Evolutionary conservation across 306 rosid species (phyloP).

Genomic region (Pterocarpus santalinus): DNA sequence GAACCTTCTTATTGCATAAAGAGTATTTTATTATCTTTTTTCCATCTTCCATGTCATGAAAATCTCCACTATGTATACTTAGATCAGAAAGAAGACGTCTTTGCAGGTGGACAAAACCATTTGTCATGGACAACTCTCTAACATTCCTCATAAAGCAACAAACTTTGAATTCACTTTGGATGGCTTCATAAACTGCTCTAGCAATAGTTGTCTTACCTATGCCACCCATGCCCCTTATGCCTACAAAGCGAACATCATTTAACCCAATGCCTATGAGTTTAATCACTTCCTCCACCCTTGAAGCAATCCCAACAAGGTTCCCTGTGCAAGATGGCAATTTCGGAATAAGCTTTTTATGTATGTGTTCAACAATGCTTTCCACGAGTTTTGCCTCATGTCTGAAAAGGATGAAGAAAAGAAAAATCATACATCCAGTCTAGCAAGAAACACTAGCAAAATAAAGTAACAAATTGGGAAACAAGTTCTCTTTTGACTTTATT

Average conservation of each 20-base stretch:
- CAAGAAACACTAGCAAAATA: too few relatives aligned
- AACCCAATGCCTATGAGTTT: conserved; percentile 1
- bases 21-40: background rate
- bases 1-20: background rate
- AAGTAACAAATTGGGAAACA: too few relatives aligned
- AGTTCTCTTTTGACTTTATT: too few relatives aligned
- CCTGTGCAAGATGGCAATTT: conserved; percentile 25
- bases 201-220: conserved; percentile 37
- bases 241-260: conserved; percentile 37
- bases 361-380: background rate
- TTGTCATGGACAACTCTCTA: background rate
- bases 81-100: background rate
- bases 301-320: conserved; percentile 30
- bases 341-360: conserved; percentile 13
- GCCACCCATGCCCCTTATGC: conserved; percentile 46
- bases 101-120: conserved; percentile 33
- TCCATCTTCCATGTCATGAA: background rate
- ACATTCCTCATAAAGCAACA: conserved; percentile 28
- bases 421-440: background rate
- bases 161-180: conserved; percentile 7
- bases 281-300: conserved; percentile 29
- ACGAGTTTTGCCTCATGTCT: background rate
- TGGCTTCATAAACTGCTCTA: conserved; percentile 13
- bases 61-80: background rate
- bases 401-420: background rate